These are phyloP conservation scores for Syzygium syzygioides DNA, from an alignment of 441 rosid genomes.

Conservation along the genomic window DNA sequence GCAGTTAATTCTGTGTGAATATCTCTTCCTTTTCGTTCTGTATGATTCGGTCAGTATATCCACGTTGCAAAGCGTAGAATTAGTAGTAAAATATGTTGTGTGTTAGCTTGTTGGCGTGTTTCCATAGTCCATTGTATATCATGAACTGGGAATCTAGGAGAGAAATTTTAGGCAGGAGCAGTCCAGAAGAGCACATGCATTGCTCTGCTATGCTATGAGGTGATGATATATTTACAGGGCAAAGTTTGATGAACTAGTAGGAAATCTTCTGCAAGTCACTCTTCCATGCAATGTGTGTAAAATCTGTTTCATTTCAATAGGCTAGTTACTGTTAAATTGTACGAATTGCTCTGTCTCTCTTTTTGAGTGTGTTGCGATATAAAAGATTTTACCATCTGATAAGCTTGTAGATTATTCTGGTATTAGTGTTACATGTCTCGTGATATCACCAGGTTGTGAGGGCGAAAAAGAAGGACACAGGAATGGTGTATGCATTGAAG, in stretches of 20 bases:
- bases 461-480: conserved; percentile 92
- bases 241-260: not conserved
- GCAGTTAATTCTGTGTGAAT: not conserved
- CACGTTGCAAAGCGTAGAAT: not conserved
- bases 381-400: not conserved
- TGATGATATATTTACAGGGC: not conserved
- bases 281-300: not conserved
- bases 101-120: not conserved
- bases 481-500: conserved; percentile 87
- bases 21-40: not conserved
- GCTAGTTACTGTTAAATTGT: not conserved
- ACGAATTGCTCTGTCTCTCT: not conserved
- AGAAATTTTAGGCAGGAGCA: not conserved
- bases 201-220: not conserved
- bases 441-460: conserved; percentile 70
- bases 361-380: not conserved
- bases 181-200: not conserved
- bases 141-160: not conserved
- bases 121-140: not conserved
- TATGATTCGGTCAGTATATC: not conserved
- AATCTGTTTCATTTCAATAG: not conserved
- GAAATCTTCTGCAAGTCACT: not conserved
- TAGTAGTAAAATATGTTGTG: not conserved
- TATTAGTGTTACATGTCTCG: not conserved
- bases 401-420: not conserved